Percentiles rank a stretch among this genome's conserved stretches.
Conservation (phyloP, 768 basidiomycete genomes). For the Pulveroboletus frians region DNA sequence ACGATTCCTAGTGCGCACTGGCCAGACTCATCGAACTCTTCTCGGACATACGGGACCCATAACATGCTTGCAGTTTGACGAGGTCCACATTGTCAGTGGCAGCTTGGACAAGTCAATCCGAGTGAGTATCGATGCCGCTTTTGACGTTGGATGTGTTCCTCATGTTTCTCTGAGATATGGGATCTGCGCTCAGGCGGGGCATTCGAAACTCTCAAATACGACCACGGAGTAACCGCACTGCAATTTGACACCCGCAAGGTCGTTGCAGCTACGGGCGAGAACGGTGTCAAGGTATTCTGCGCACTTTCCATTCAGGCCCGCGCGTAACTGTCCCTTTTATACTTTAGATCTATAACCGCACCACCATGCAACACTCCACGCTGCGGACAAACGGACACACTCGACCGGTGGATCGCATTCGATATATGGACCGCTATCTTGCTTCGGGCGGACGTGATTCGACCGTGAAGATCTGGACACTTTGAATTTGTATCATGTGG, state of each 20-base stretch:
- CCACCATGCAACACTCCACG: constrained; percentile 81
- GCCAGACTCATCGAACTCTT: constrained; percentile 90
- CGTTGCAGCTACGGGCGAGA: constrained; percentile 88
- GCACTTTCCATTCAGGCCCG: not conserved
- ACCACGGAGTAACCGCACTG: constrained; percentile 82
- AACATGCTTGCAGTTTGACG: constrained; percentile 94
- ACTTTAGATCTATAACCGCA: constrained; percentile 86
- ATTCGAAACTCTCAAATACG: constrained; percentile 85
- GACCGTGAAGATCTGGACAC: constrained; percentile 86
- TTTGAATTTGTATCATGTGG: constrained; percentile 41
- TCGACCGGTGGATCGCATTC: constrained; percentile 77
- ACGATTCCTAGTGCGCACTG: constrained; percentile 79
- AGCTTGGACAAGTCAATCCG: constrained; percentile 90
- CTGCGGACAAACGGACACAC: constrained; percentile 91
- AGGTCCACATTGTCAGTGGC: constrained; percentile 87
- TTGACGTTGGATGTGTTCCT: not conserved
- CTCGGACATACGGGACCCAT: constrained; percentile 91
- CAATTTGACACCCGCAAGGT: constrained; percentile 96
- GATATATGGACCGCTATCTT: constrained; percentile 96
- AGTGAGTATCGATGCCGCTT: constrained; percentile 40
- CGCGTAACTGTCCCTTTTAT: not conserved
- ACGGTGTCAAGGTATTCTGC: constrained; percentile 73
- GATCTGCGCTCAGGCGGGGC: constrained; percentile 88
- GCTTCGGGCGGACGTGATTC: constrained; percentile 87
- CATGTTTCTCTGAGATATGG: constrained; percentile 66